phyloP scores from a whole-genome alignment of 140 eudicot genomes.

The Erigeron philadelphicus region DNA sequence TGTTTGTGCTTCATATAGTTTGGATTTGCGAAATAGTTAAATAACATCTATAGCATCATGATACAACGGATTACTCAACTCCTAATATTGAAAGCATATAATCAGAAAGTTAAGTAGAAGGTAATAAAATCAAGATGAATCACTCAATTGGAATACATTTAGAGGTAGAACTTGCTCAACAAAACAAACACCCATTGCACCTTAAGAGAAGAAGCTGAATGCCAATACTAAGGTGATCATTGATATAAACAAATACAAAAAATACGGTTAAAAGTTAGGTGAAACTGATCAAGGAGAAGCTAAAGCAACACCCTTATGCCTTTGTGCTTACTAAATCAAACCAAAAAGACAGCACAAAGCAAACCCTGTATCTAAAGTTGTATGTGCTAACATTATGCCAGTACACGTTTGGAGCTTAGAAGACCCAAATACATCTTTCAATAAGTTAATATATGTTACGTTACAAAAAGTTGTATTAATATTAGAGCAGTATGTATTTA shows the following conservation, averaged over 20 bases:
- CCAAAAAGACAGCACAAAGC: not conserved
- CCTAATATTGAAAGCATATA: too few relatives aligned
- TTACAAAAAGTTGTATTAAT: constrained; percentile 12
- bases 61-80: too few relatives aligned
- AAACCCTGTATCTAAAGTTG: not conserved
- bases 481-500: constrained; percentile 12
- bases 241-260: not conserved
- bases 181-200: not conserved
- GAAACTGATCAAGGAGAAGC: not conserved
- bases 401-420: not conserved
- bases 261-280: not conserved
- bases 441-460: constrained; percentile 11
- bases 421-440: constrained; percentile 14
- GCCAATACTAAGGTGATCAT: not conserved
- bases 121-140: too few relatives aligned
- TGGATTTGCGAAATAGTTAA: too few relatives aligned
- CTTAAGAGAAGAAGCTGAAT: not conserved
- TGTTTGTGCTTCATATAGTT: too few relatives aligned
- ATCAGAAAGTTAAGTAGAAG: too few relatives aligned
- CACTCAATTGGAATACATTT: not conserved
- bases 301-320: constrained; percentile 14
- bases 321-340: not conserved
- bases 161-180: not conserved
- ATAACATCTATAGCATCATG: too few relatives aligned
- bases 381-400: not conserved